A percentile compares a stretch with the other conserved stretches of the same genome.
phyloP scores from a whole-genome alignment of 2,329 filamentous ascomycete species.

The Chalaropsis thielavioides region DNA sequence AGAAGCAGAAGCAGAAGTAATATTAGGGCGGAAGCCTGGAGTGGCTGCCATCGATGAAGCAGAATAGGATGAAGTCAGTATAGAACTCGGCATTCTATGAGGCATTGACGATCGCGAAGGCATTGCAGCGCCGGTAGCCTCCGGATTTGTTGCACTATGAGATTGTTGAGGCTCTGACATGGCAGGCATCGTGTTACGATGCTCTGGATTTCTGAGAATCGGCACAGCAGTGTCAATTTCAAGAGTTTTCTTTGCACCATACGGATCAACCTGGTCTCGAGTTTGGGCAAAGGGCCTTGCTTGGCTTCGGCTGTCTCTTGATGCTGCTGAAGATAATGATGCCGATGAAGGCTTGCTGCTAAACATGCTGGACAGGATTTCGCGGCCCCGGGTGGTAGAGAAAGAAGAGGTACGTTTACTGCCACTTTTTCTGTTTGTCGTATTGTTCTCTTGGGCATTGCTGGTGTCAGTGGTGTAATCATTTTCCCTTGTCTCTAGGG shows the following conservation, averaged over 20 bases:
- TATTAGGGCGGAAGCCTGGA: background rate
- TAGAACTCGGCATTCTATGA: background rate
- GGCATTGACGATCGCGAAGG: conserved; percentile 5
- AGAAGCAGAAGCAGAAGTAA: background rate
- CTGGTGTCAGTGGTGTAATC: conserved; percentile 4
- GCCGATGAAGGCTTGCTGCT: conserved; percentile 3
- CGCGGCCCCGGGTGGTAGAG: conserved; percentile 3
- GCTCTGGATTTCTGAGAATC: background rate
- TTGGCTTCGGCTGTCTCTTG: background rate
- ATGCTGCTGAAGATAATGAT: background rate
- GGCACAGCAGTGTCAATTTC: background rate
- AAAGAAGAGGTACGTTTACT: background rate
- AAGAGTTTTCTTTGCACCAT: background rate
- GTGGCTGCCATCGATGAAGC: background rate
- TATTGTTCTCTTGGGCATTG: background rate
- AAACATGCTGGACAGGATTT: conserved; percentile 15
- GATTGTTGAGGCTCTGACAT: background rate
- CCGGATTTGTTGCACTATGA: background rate
- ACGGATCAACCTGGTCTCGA: background rate
- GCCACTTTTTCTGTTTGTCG: background rate
- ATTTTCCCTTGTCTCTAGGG: conserved; percentile 5
- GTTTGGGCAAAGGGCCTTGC: background rate
- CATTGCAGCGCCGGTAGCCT: background rate
- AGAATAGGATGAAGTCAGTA: background rate
- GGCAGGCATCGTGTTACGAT: background rate